phyloP scores from a whole-genome alignment of 768 basidiomycete species.

The Mycena belliarum region DNA sequence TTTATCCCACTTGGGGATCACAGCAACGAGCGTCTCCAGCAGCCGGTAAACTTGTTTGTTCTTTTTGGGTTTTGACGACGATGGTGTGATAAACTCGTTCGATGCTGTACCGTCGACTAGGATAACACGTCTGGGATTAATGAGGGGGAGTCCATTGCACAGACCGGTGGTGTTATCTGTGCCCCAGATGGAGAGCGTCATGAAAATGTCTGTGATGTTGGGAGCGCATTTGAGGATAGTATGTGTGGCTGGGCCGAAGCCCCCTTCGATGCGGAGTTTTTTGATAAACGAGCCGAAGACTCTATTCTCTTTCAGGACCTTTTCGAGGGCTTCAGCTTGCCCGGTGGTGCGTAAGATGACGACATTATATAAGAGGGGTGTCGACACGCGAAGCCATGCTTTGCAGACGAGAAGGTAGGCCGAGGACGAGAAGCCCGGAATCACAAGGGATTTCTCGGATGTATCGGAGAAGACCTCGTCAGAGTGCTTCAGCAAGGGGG shows the following conservation, averaged over 20 bases:
- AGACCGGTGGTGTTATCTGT: background rate
- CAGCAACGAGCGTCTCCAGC: background rate
- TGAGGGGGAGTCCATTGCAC: background rate
- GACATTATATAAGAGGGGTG: conserved; percentile 8
- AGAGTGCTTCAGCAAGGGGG: conserved; percentile 2
- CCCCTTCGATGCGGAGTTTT: conserved; percentile 2
- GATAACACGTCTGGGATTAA: conserved; percentile 4
- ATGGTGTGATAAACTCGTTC: too few species aligned
- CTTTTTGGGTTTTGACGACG: background rate
- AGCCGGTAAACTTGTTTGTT: background rate
- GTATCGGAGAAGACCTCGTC: conserved; percentile 8
- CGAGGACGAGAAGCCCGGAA: conserved; percentile 1
- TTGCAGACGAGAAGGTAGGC: conserved; percentile 11
- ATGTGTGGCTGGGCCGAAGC: background rate
- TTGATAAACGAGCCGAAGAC: conserved; percentile 1
- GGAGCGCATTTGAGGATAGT: background rate
- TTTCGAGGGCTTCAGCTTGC: background rate
- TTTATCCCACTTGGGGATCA: conserved; percentile 2
- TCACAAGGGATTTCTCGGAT: background rate
- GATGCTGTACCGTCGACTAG: background rate
- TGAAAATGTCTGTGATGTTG: conserved; percentile 1
- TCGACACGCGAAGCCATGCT: conserved; percentile 12
- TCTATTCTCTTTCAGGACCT: background rate
- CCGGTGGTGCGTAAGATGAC: conserved; percentile 5
- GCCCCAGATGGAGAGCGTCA: background rate